Conservation (phyloP, 1,284 basidiomycete genomes). For the Jaminaea rosea region DNA sequence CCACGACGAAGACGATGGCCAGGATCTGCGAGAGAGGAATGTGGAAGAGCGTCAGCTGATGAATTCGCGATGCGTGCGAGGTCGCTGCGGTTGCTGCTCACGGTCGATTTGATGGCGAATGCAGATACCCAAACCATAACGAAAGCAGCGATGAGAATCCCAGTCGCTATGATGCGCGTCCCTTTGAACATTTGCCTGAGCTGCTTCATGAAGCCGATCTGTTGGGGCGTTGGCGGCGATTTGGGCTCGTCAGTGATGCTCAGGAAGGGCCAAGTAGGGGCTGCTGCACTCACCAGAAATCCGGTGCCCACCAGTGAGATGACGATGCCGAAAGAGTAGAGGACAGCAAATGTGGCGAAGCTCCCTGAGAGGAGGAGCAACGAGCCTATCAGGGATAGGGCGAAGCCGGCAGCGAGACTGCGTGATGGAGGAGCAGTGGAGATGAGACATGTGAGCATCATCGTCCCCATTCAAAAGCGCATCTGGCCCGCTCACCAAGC, state of each 20-base stretch:
- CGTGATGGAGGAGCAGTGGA: slow-evolving; percentile 27
- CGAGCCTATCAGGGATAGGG: slow-evolving; percentile 67
- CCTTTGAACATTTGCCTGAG: slow-evolving; percentile 77
- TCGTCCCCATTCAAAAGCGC: background rate
- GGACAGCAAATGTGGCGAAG: slow-evolving; percentile 66
- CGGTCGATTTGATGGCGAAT: slow-evolving; percentile 25
- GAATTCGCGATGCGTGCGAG: background rate
- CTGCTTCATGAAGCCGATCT: slow-evolving; percentile 26
- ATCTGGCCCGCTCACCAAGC: slow-evolving; percentile 18
- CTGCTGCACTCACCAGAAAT: slow-evolving; percentile 17
- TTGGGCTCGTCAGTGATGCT: background rate
- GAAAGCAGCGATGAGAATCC: slow-evolving; percentile 60
- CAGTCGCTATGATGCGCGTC: slow-evolving; percentile 71
- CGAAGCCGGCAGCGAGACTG: slow-evolving; percentile 54
- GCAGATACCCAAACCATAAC: slow-evolving; percentile 39
- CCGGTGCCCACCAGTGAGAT: slow-evolving; percentile 63
- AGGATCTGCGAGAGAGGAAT: slow-evolving; percentile 4
- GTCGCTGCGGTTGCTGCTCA: slow-evolving; percentile 4
- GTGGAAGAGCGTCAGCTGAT: background rate
- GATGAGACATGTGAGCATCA: background rate
- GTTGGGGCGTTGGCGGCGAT: background rate
- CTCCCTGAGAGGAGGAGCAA: slow-evolving; percentile 68
- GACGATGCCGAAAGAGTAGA: slow-evolving; percentile 75
- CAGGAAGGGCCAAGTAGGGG: background rate
- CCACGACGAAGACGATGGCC: slow-evolving; percentile 32